Percentiles rank a stretch among this genome's conserved stretches.
phyloP scores from a whole-genome alignment of 306 rosid species.

The Sicyos baderoa region DNA sequence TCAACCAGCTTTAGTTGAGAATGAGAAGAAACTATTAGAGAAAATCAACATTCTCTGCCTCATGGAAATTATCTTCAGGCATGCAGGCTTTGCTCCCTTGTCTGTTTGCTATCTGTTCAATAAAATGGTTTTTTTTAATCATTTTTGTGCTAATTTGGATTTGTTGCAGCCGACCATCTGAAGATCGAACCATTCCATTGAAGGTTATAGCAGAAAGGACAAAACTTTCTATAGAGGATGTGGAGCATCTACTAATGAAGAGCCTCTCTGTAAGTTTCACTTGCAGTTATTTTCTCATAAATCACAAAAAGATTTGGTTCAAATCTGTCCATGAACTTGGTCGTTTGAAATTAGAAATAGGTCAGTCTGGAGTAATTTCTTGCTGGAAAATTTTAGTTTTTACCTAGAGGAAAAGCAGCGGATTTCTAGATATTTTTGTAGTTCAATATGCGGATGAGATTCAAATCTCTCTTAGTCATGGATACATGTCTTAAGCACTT shows the following conservation, averaged over 20 bases:
- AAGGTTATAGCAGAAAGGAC: constrained; percentile 85
- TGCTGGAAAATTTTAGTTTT: background rate
- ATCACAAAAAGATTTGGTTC: background rate
- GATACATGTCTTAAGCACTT: no score
- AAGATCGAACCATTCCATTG: constrained; percentile 91
- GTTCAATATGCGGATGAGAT: no score
- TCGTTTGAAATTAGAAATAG: background rate
- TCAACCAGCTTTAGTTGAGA: constrained; percentile 88
- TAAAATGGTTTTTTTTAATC: background rate
- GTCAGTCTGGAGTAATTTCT: background rate
- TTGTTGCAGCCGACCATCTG: constrained; percentile 85
- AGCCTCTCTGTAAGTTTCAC: constrained; percentile 81
- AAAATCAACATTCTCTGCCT: constrained; percentile 95
- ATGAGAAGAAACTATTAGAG: constrained; percentile 80
- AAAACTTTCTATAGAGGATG: constrained; percentile 88
- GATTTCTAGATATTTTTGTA: no score
- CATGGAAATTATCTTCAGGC: constrained; percentile 99
- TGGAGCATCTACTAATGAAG: constrained; percentile 96
- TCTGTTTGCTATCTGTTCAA: background rate
- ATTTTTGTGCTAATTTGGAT: constrained; percentile 16
- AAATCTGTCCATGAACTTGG: background rate
- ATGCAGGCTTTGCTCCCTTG: constrained; percentile 15
- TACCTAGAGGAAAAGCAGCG: background rate
- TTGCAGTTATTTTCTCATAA: background rate
- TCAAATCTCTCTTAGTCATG: no score